Evolutionary conservation across 2,329 filamentous ascomycete species (phyloP).

Genomic region (Huntiella decipiens): DNA sequence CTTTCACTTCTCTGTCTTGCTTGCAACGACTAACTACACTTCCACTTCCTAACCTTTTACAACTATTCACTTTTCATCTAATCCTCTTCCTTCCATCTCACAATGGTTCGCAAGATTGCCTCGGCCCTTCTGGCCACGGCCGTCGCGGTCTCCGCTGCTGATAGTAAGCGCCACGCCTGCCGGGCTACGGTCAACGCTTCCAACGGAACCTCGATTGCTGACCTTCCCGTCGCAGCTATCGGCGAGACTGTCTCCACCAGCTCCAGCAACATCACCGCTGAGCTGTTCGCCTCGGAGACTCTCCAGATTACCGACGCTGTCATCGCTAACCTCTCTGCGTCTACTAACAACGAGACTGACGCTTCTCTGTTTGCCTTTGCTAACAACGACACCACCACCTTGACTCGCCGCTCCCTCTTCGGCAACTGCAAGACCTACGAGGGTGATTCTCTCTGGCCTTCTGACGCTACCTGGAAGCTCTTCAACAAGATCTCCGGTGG

Average conservation of each 20-base stretch:
- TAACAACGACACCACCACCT: slow-evolving; percentile 1
- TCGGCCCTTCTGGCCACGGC: slow-evolving; percentile 2
- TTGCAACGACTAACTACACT: background rate
- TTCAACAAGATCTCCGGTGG: slow-evolving; percentile 17
- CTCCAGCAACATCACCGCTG: background rate
- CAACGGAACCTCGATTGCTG: background rate
- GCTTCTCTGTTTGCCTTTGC: slow-evolving; percentile 7
- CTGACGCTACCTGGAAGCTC: slow-evolving; percentile 16
- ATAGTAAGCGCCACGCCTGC: background rate
- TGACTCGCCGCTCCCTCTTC: background rate
- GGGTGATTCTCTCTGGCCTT: slow-evolving; percentile 17
- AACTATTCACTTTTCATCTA: background rate
- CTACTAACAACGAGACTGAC: slow-evolving; percentile 1
- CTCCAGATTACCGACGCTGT: slow-evolving; percentile 5
- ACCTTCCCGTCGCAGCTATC: slow-evolving; percentile 1
- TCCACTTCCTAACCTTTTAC: background rate
- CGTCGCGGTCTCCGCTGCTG: background rate
- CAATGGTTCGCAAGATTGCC: slow-evolving; percentile 1
- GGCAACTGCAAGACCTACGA: slow-evolving; percentile 17
- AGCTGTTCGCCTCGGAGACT: slow-evolving; percentile 5
- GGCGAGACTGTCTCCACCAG: slow-evolving; percentile 4
- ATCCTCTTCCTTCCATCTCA: background rate
- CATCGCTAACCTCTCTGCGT: background rate
- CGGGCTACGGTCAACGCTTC: background rate
- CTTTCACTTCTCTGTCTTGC: background rate